Evolutionary conservation across 768 basidiomycete genomes (phyloP).

Genomic region (Boletus rufocinnamomeus): DNA sequence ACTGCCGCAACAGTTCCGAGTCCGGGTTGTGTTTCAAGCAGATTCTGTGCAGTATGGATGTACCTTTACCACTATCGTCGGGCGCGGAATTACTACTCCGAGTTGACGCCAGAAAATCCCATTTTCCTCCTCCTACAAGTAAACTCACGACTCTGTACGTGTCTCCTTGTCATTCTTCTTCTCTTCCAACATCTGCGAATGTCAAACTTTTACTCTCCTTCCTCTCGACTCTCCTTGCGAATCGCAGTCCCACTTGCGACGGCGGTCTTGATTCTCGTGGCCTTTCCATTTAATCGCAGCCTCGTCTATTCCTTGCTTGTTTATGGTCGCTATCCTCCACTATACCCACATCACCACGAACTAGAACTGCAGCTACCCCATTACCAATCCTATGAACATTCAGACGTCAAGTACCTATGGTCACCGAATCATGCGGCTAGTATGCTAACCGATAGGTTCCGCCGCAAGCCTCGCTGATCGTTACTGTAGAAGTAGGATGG

Average conservation of each 20-base stretch:
- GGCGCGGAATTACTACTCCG: not conserved
- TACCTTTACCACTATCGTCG: not conserved
- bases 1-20: not conserved
- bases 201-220: not conserved
- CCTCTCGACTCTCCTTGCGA: not conserved
- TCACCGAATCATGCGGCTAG: not conserved
- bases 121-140: not conserved
- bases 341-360: not conserved
- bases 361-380: not conserved
- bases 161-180: not conserved
- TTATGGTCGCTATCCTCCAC: not conserved
- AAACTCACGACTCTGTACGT: not conserved
- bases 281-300: not conserved
- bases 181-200: not conserved
- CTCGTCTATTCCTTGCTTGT: not conserved
- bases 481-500: slow-evolving; percentile 35
- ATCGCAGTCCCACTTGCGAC: not conserved
- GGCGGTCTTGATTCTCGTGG: not conserved
- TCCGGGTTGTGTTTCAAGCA: not conserved
- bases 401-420: not conserved
- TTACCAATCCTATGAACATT: not conserved
- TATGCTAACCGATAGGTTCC: not conserved
- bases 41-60: not conserved
- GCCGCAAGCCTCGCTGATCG: not conserved
- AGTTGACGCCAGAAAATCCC: not conserved